Evolutionary conservation across 2,329 filamentous ascomycete species (phyloP).

Genomic region (Fusarium floridanum): DNA sequence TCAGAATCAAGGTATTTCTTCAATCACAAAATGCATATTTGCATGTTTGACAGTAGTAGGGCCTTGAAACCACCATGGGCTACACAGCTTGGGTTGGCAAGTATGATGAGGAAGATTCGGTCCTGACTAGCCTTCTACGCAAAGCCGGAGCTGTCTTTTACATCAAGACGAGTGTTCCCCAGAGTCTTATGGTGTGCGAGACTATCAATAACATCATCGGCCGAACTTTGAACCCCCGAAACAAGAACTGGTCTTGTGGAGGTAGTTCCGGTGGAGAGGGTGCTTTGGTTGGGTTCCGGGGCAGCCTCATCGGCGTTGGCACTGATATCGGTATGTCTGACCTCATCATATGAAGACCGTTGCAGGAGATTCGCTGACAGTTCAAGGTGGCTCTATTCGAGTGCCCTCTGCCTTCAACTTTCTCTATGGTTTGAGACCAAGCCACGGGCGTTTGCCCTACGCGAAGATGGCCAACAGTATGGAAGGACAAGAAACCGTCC

Average conservation of each 20-base stretch:
- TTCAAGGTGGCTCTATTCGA: constrained; percentile 48
- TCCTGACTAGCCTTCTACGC: constrained; percentile 47
- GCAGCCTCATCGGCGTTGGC: constrained; percentile 51
- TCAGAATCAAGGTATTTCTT: constrained; percentile 48
- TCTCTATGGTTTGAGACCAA: constrained; percentile 48
- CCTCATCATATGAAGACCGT: no score
- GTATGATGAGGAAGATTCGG: constrained; percentile 46
- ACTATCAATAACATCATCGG: constrained; percentile 52
- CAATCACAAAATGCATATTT: neutral
- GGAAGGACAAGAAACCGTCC: constrained; percentile 52
- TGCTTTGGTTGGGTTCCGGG: constrained; percentile 51
- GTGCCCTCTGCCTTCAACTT: constrained; percentile 50
- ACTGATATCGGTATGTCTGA: constrained; percentile 50
- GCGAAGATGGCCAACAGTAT: constrained; percentile 50
- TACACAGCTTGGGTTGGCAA: constrained; percentile 51
- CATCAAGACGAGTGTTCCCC: constrained; percentile 43
- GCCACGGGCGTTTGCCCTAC: constrained; percentile 46
- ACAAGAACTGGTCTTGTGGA: constrained; percentile 50
- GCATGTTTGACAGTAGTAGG: constrained; percentile 33
- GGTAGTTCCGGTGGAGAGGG: constrained; percentile 56
- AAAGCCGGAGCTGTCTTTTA: constrained; percentile 47
- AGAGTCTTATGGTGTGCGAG: constrained; percentile 38
- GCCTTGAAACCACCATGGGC: constrained; percentile 61
- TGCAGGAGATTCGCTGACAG: constrained; percentile 39
- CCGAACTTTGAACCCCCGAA: constrained; percentile 51